Base-by-base conservation (phyloP, 73 alveolate species). In the Stentor roeselii region DNA sequence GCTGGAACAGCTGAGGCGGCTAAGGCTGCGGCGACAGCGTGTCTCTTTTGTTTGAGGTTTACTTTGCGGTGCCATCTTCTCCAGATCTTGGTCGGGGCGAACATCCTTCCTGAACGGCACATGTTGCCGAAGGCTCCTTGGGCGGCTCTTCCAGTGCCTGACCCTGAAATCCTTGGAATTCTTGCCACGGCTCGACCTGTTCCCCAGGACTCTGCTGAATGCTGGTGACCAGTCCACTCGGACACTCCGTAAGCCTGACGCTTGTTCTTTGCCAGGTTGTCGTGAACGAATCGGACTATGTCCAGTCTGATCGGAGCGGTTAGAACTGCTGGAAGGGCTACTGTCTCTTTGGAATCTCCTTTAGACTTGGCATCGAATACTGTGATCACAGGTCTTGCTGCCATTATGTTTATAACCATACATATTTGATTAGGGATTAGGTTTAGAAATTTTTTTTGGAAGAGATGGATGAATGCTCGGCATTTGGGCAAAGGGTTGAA, bases 131-230 rank as follows among this genome's bases (percentile, higher is more conserved):
- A 98, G 83, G 99, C 99, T 42, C 99, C 99, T 92, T 98, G 99
- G 34, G 99, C 99, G 59, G 98, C 95, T 90, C 99, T 95, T 87
- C 92, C 97, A 86, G 99, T 98, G 75, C 99, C 99, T 67, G 98
- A 93, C 39, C 99, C 99, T 31, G 99, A 96, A 78, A 97, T 98
- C 89, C 99, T 95, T 61, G 99, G 99, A 90, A 98, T 97, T 90
- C 99, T 97, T 75, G 99, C 98, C 59, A 98, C 99, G 60, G 99
- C 99, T 78, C 99, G 95, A 86, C 99, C 99, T 39, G 99, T 97
- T 85, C 99, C 99, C 99, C 99, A 98, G 59, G 99, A 98, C 87
- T 97, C 99, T 59, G 99, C 99, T 40, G 98, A 91, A 87, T 97
- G 95, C 87, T 92, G 96, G 92, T 90, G 93, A 84, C 99, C 99